Percentiles rank a stretch among this genome's conserved stretches.
phyloP scores from a whole-genome alignment of 2,329 filamentous ascomycete genomes.

The Fusarium metavorans region DNA sequence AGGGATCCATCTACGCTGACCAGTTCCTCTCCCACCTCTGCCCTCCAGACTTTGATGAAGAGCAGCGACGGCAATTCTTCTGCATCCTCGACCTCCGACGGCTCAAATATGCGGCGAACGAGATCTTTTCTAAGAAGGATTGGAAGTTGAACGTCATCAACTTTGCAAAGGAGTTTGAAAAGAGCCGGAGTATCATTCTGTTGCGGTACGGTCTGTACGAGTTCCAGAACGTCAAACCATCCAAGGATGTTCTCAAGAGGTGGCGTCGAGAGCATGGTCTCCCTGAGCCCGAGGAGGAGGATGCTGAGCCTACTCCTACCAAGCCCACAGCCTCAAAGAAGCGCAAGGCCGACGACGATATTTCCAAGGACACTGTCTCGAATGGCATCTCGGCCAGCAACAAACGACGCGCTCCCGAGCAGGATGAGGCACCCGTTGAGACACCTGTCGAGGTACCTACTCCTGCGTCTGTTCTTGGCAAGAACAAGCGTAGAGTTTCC shows the following conservation, averaged over 20 bases:
- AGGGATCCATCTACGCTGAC: conserved; percentile 70
- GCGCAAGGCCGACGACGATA: conserved; percentile 68
- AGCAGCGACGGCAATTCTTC: conserved; percentile 72
- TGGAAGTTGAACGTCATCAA: conserved; percentile 73
- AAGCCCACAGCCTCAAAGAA: conserved; percentile 59
- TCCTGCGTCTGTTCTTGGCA: conserved; percentile 51
- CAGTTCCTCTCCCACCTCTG: conserved; percentile 69
- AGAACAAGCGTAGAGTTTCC: conserved; percentile 66
- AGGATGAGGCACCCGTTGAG: conserved; percentile 52
- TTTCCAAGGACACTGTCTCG: conserved; percentile 53
- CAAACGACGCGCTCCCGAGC: conserved; percentile 63
- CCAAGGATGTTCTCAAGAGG: conserved; percentile 67
- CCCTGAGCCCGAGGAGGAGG: conserved; percentile 60
- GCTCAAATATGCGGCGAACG: conserved; percentile 71
- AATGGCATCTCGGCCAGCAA: conserved; percentile 50
- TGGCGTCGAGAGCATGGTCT: conserved; percentile 70
- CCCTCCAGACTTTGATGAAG: conserved; percentile 67
- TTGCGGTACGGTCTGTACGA: conserved; percentile 72
- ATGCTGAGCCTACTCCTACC: conserved; percentile 46
- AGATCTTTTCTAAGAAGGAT: conserved; percentile 70
- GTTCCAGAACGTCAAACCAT: conserved; percentile 72
- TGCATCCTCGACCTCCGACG: conserved; percentile 72
- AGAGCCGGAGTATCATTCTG: conserved; percentile 71
- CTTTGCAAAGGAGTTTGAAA: conserved; percentile 74
- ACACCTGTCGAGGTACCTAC: conserved; percentile 47